These are phyloP conservation scores for Terfezia claveryi DNA, from an alignment of 495 filamentous ascomycete genomes.

Conservation along the genomic window DNA sequence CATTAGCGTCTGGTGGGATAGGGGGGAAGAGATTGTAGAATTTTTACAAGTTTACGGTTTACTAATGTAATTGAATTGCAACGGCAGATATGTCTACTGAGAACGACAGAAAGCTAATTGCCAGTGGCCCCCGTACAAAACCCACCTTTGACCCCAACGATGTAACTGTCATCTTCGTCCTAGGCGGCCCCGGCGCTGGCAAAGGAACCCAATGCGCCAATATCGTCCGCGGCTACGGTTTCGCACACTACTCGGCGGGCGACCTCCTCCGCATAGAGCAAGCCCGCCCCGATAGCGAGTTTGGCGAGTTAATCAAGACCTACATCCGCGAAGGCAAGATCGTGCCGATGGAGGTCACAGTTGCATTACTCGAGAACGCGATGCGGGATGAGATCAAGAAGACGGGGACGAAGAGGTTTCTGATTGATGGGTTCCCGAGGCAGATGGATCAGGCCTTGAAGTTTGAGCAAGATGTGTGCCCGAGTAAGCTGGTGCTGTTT, in stretches of 20 bases:
- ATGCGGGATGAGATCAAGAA: constrained; percentile 43
- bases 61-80: too few species aligned
- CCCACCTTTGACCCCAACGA: constrained; percentile 61
- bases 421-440: constrained; percentile 42
- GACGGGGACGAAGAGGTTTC: not conserved
- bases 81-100: too few species aligned
- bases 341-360: constrained; percentile 97
- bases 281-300: constrained; percentile 58
- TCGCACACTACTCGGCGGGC: constrained; percentile 79
- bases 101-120: too few species aligned
- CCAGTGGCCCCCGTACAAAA: constrained; percentile 8
- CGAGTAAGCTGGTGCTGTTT: constrained; percentile 65
- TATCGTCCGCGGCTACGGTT: constrained; percentile 72
- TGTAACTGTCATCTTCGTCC: constrained; percentile 74
- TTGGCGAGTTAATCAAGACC: constrained; percentile 68
- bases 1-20: too few species aligned
- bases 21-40: not conserved
- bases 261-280: constrained; percentile 90
- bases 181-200: constrained; percentile 56
- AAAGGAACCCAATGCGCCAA: constrained; percentile 78
- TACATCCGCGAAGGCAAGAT: constrained; percentile 87
- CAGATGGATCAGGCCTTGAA: constrained; percentile 89
- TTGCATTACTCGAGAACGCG: constrained; percentile 74
- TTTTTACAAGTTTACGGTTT: not conserved
- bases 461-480: constrained; percentile 78